phyloP scores from a whole-genome alignment of 225 moss, liverwort and hornwort species.

The Bryum argenteum region DNA sequence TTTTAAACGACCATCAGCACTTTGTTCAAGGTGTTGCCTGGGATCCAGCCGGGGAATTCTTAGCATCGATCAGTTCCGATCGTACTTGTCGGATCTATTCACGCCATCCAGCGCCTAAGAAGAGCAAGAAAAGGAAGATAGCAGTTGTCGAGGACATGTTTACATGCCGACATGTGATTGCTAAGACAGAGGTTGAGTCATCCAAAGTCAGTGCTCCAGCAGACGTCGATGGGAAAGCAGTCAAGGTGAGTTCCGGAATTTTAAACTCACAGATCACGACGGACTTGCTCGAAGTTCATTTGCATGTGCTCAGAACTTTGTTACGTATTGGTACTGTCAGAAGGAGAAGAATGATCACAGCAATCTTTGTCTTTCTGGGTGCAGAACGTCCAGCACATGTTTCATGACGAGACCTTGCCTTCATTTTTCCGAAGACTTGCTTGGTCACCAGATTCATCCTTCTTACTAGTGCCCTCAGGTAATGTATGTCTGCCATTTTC shows the following conservation, averaged over 20 bases:
- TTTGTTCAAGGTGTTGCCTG: conserved; percentile 96
- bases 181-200: conserved; percentile 48
- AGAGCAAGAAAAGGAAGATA: conserved; percentile 62
- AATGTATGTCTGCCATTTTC: conserved; percentile 4
- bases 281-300: neutral
- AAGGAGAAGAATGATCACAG: neutral
- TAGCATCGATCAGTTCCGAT: conserved; percentile 88
- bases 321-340: neutral
- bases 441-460: conserved; percentile 96
- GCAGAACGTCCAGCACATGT: conserved; percentile 68
- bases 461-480: conserved; percentile 86
- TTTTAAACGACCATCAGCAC: conserved; percentile 81
- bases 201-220: conserved; percentile 36
- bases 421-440: conserved; percentile 96
- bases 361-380: neutral
- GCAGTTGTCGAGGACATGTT: conserved; percentile 39
- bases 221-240: conserved; percentile 34
- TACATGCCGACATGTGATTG: conserved; percentile 68
- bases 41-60: conserved; percentile 84
- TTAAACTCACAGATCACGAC: neutral
- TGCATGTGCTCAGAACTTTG: neutral
- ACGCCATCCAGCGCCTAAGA: conserved; percentile 43
- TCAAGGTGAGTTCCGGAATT: conserved; percentile 35
- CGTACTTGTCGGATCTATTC: conserved; percentile 95
- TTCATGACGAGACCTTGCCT: conserved; percentile 89